Percentiles rank a stretch among this genome's conserved stretches.
Conservation (phyloP, 108 stramenopile species). For the Skeletonema tropicum region DNA sequence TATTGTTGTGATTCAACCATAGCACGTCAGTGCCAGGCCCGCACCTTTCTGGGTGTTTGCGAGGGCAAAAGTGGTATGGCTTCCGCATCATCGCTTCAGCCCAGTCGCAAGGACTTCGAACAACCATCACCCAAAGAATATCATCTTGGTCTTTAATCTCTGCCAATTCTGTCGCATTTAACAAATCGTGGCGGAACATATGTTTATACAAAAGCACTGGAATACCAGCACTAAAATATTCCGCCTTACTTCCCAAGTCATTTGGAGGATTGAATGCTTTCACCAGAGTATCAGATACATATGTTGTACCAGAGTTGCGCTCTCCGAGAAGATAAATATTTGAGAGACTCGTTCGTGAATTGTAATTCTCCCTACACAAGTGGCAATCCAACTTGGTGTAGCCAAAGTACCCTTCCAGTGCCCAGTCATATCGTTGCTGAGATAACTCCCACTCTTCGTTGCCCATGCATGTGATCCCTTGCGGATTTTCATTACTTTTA, state of each 20-base stretch:
- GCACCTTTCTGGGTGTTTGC: constrained; percentile 42
- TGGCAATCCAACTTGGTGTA: constrained; percentile 47
- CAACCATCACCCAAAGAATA: constrained; percentile 54
- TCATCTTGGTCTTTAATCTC: constrained; percentile 35
- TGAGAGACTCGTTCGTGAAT: constrained; percentile 5
- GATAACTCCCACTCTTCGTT: constrained; percentile 41
- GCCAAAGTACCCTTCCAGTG: constrained; percentile 45
- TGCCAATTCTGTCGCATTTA: constrained; percentile 39
- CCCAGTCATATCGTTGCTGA: constrained; percentile 45
- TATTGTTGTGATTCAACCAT: constrained; percentile 49
- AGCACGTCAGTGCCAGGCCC: constrained; percentile 21
- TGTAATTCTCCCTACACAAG: constrained; percentile 19
- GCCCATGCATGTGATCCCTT: constrained; percentile 21
- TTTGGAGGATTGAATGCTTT: constrained; percentile 49
- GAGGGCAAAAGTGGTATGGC: constrained; percentile 50
- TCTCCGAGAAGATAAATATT: constrained; percentile 46
- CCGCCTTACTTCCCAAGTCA: constrained; percentile 23
- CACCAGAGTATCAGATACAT: constrained; percentile 42
- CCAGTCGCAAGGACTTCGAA: constrained; percentile 55
- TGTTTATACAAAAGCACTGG: constrained; percentile 50
- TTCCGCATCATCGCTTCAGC: constrained; percentile 54
- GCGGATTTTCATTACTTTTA: constrained; percentile 1
- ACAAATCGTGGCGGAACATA: constrained; percentile 54
- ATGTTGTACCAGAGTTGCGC: constrained; percentile 47
- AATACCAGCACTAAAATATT: constrained; percentile 40